A percentile compares a stretch with the other conserved stretches of the same genome.
Conservation (phyloP, 805 yeast genomes). For the Cyberlindnera galapagoensis region DNA sequence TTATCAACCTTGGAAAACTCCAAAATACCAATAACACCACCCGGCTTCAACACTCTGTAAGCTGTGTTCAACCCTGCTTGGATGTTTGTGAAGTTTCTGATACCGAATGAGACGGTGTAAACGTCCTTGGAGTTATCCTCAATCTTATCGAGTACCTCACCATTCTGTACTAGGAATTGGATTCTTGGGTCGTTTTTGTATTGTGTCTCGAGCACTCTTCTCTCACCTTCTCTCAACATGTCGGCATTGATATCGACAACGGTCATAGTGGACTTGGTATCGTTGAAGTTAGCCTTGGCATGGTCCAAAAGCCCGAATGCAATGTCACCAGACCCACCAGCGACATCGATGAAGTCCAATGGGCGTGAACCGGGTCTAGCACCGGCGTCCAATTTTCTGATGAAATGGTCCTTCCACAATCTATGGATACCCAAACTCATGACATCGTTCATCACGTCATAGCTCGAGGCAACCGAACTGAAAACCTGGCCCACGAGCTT, state of each 20-base stretch:
- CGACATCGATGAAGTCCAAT: constrained; percentile 86
- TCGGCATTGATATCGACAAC: constrained; percentile 94
- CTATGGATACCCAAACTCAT: constrained; percentile 96
- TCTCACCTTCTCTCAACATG: constrained; percentile 89
- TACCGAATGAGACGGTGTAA: constrained; percentile 95
- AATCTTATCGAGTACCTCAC: constrained; percentile 80
- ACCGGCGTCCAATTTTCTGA: constrained; percentile 86
- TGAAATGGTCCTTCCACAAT: constrained; percentile 90
- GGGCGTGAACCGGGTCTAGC: constrained; percentile 84
- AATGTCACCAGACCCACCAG: constrained; percentile 98
- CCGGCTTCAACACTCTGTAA: constrained; percentile 90
- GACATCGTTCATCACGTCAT: constrained; percentile 96
- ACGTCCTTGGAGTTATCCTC: constrained; percentile 87
- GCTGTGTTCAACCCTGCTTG: constrained; percentile 95
- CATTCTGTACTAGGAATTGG: constrained; percentile 82
- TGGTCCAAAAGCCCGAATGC: constrained; percentile 93
- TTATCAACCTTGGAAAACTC: constrained; percentile 92
- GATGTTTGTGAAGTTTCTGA: constrained; percentile 91
- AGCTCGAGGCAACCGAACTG: constrained; percentile 88
- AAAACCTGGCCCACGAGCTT: constrained; percentile 80
- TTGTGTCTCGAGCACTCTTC: constrained; percentile 59
- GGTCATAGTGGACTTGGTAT: constrained; percentile 72
- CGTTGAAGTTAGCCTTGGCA: constrained; percentile 74
- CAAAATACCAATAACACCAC: constrained; percentile 94
- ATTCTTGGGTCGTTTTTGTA: constrained; percentile 51